Percentiles rank a stretch among this genome's conserved stretches.
phyloP scores from a whole-genome alignment of 73 alveolate genomes.

The Paramecium bursaria region DNA sequence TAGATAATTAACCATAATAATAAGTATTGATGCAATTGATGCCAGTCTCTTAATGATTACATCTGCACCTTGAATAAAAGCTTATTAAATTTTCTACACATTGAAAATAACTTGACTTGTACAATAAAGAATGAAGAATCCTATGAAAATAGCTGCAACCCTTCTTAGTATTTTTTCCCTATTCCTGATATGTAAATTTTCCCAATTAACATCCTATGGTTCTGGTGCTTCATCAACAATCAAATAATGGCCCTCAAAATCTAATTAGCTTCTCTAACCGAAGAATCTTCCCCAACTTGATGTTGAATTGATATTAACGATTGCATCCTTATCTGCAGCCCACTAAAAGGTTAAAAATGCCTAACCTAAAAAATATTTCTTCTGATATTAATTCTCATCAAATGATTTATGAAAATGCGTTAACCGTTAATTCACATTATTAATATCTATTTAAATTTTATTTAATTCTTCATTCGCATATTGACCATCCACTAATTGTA shows the following conservation, averaged over 20 bases:
- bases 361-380: background rate
- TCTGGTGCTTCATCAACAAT: constrained; percentile 42
- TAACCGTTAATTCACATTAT: background rate
- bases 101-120: constrained; percentile 25
- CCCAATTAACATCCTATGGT: constrained; percentile 11
- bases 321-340: constrained; percentile 27
- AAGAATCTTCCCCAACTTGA: constrained; percentile 31
- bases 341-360: constrained; percentile 21
- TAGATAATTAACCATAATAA: background rate
- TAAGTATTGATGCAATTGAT: constrained; percentile 8
- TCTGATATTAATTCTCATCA: background rate
- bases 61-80: background rate
- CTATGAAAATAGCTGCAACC: background rate
- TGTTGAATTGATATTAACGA: background rate
- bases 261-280: background rate
- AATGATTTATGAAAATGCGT: background rate
- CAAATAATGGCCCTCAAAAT: background rate
- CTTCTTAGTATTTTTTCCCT: constrained; percentile 1
- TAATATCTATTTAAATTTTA: background rate
- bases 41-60: background rate
- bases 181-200: constrained; percentile 14
- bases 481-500: background rate
- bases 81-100: background rate
- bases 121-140: background rate
- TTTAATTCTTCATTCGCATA: constrained; percentile 7